Evolutionary conservation across 148 eudicot genomes (phyloP).

Genomic region (Vaccinium corymbosum): DNA sequence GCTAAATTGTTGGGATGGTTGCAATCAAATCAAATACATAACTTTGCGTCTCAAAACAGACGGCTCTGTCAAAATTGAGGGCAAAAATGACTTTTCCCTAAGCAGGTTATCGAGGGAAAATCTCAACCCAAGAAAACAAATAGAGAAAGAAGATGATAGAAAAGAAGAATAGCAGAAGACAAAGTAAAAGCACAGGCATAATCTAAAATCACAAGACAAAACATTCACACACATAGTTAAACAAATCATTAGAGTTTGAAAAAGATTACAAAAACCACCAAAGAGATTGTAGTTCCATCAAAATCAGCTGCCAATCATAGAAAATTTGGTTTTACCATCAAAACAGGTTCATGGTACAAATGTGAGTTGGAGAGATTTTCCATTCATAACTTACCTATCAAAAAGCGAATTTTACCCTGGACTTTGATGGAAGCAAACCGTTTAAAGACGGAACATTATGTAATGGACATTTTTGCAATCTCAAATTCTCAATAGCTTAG

Average conservation of each 20-base stretch:
- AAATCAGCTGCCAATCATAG: neutral
- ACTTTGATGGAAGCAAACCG: neutral
- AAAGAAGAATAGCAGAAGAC: slow-evolving; percentile 7
- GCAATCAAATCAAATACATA: neutral
- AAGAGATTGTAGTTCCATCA: neutral
- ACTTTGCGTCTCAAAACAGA: neutral
- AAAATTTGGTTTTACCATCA: neutral
- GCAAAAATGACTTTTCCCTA: neutral
- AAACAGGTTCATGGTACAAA: neutral
- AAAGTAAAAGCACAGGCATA: neutral
- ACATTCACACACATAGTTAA: neutral
- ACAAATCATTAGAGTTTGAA: neutral
- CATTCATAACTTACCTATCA: neutral
- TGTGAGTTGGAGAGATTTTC: neutral
- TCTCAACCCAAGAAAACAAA: neutral
- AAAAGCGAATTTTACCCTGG: neutral
- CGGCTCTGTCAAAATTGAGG: neutral
- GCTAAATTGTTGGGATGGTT: neutral
- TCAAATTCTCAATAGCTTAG: neutral
- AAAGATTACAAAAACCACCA: neutral
- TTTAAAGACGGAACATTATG: neutral
- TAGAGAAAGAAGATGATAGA: neutral
- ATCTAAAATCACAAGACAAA: neutral
- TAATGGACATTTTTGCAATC: neutral
- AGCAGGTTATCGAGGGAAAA: neutral